Evolutionary conservation across 192 early-diverging fungal species (phyloP).

Genomic region (Umbelopsis vinacea): DNA sequence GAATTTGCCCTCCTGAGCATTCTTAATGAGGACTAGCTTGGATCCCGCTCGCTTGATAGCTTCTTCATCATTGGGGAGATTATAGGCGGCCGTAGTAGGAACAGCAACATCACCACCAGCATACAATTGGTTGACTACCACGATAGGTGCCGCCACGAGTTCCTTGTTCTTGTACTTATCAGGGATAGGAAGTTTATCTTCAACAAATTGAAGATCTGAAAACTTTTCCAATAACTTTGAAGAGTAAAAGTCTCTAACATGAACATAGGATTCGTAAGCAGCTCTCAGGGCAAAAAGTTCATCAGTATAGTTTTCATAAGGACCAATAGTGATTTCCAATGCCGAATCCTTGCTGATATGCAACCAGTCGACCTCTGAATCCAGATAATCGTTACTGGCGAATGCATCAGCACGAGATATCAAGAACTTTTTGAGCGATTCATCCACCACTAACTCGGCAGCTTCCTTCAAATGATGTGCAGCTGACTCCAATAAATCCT

Average conservation of each 20-base stretch:
- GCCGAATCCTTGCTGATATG: slow-evolving; percentile 62
- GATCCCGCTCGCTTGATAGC: slow-evolving; percentile 70
- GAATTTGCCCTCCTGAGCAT: slow-evolving; percentile 76
- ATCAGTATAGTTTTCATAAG: slow-evolving; percentile 80
- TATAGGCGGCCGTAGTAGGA: slow-evolving; percentile 79
- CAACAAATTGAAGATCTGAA: slow-evolving; percentile 65
- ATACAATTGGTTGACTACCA: slow-evolving; percentile 78
- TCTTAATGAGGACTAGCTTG: slow-evolving; percentile 77
- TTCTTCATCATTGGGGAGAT: slow-evolving; percentile 78
- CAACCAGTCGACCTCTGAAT: slow-evolving; percentile 74
- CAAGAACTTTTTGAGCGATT: slow-evolving; percentile 61
- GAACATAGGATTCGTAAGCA: slow-evolving; percentile 71
- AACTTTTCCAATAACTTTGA: slow-evolving; percentile 66
- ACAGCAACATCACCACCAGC: slow-evolving; percentile 71
- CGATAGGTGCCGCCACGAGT: slow-evolving; percentile 67
- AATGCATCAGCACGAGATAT: slow-evolving; percentile 60
- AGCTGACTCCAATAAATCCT: slow-evolving; percentile 56
- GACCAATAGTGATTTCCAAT: slow-evolving; percentile 70
- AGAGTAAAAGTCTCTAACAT: slow-evolving; percentile 66
- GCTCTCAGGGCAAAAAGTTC: slow-evolving; percentile 66
- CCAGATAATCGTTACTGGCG: slow-evolving; percentile 63
- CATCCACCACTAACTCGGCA: slow-evolving; percentile 58
- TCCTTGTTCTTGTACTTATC: slow-evolving; percentile 64
- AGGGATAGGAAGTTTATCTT: slow-evolving; percentile 69
- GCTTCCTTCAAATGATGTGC: slow-evolving; percentile 59